phyloP scores from a whole-genome alignment of 1,139 yeast genomes.

The Debaryomycetaceae sp. region DNA sequence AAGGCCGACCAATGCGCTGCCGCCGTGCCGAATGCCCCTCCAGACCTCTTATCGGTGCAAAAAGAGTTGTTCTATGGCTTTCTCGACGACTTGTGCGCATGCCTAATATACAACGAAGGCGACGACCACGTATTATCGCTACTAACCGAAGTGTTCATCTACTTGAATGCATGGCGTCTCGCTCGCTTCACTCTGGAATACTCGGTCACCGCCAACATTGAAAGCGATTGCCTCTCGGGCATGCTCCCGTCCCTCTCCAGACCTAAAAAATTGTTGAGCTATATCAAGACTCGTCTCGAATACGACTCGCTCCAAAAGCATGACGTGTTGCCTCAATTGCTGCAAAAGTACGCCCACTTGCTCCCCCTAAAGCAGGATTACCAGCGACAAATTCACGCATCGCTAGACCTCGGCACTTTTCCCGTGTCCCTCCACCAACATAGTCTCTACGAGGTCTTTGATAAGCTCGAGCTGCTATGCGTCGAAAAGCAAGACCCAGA shows the following conservation, averaged over 20 bases:
- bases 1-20: slow-evolving; percentile 3
- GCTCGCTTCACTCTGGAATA: slow-evolving; percentile 59
- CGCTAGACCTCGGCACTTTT: slow-evolving; percentile 3
- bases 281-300: slow-evolving; percentile 1
- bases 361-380: slow-evolving; percentile 21
- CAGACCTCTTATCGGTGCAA: slow-evolving; percentile 1
- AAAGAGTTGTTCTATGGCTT: slow-evolving; percentile 25
- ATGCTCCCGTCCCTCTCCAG: slow-evolving; percentile 16
- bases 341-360: slow-evolving; percentile 15
- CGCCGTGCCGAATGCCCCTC: background rate
- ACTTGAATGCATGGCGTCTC: slow-evolving; percentile 38
- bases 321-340: slow-evolving; percentile 1
- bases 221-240: slow-evolving; percentile 36
- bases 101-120: slow-evolving; percentile 53
- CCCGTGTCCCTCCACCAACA: background rate
- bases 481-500: slow-evolving; percentile 15
- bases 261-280: slow-evolving; percentile 5
- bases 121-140: slow-evolving; percentile 43
- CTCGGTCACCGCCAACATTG: slow-evolving; percentile 36
- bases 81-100: slow-evolving; percentile 46
- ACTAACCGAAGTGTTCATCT: slow-evolving; percentile 37
- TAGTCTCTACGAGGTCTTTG: too few species aligned
- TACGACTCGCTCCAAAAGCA: background rate
- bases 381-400: slow-evolving; percentile 9
- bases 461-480: background rate